Evolutionary conservation across 352 stramenopile species (phyloP).

Genomic region (Phytopythium sindhum): DNA sequence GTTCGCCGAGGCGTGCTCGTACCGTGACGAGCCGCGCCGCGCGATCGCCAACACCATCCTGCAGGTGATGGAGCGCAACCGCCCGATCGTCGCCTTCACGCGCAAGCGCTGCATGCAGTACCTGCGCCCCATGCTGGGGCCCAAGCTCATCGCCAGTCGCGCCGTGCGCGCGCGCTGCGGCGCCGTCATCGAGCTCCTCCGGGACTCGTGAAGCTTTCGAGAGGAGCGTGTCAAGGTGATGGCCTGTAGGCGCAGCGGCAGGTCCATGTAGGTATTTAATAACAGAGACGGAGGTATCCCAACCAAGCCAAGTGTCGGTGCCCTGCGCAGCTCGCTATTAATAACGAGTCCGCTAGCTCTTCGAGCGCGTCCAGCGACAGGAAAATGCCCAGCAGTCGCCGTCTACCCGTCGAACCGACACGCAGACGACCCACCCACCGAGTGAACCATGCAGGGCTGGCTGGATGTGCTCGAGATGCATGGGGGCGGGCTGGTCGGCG

Average conservation of each 20-base stretch:
- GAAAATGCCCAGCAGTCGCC: not conserved
- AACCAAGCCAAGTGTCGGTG: not conserved
- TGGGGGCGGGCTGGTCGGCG: not conserved
- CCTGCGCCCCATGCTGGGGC: not conserved
- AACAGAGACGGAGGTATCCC: not conserved
- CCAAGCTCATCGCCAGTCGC: slow-evolving; percentile 1
- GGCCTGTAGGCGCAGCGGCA: not conserved
- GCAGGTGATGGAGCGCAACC: slow-evolving; percentile 48
- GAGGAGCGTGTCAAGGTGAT: not conserved
- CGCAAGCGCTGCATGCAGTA: slow-evolving; percentile 36
- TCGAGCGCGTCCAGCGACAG: not conserved
- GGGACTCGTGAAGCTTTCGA: not conserved
- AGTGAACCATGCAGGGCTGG: slow-evolving; percentile 45
- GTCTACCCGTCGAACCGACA: not conserved
- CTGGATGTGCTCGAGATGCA: slow-evolving; percentile 51
- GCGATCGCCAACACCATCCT: slow-evolving; percentile 45
- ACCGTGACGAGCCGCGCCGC: slow-evolving; percentile 46
- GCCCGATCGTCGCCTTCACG: slow-evolving; percentile 40
- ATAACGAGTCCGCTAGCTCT: not conserved
- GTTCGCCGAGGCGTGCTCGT: slow-evolving; percentile 43
- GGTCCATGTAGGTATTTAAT: not conserved
- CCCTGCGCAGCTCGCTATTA: not conserved
- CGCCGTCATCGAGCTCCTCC: slow-evolving; percentile 6
- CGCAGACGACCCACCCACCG: not conserved
- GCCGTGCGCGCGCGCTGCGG: not conserved